Evolutionary conservation across 2,329 filamentous ascomycete genomes (phyloP), one percentile per base, ranked within the genome.

Genomic region (Fusarium citri): DNA sequence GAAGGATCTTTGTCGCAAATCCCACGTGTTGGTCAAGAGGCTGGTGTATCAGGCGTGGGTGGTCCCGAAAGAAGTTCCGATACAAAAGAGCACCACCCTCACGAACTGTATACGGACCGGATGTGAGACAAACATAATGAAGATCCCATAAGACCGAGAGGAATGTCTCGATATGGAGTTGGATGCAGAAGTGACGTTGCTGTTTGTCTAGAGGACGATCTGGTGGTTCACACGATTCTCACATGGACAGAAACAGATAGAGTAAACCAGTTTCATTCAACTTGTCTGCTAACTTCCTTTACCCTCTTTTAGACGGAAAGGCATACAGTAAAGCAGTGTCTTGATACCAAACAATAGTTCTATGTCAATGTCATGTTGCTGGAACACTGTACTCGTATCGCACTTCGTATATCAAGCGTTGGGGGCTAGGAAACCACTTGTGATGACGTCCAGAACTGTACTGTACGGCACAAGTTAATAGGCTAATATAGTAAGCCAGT

Each of bases 1-100:
- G 25, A 34, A 30, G 34, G 46, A 20, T 26, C 26, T 22, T 41
- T 26, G 20, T 41, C 3, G 42, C 20, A 10, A 63, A 34, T 41
- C 59, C 57, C 50, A 57, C 50, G 50, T 64, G 45, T 45, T 43
- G 37, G 50, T 48, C 45, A 50, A 55, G 41, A 46, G 26, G 22
- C 23, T 30, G 49, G 51, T 42, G 42, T n/a, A 37, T 37, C 34
- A 49, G 50, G 23, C 49, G 55, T 65, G 46, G 51, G 30, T 53
- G 46, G 43, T 56, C 50, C 49, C 51, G 50, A 55, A 54, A 62
- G 37, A 37, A 30, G 40, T 66, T 54, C 65, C 31, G 45, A 48
- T 54, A 23, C 26, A 26, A 55, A 46, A 65, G 45, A 42, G 40
- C 18, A 20, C 23, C 45, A 28, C 25, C 41, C 41, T 20, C 50